Evolutionary conservation across 768 basidiomycete genomes (phyloP).

Genomic region (Suillus discolor): DNA sequence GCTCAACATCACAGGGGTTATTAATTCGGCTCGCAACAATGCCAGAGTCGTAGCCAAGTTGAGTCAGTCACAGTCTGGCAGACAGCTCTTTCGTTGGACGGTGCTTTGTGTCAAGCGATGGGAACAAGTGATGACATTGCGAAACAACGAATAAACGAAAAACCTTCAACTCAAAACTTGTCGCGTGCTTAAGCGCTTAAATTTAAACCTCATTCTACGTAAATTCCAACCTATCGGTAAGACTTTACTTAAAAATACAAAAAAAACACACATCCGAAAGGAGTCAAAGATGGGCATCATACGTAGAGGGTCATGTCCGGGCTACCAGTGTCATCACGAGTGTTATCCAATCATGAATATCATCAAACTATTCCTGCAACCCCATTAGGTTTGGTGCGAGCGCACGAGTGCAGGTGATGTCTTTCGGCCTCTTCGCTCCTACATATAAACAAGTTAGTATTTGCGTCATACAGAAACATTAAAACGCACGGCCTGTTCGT

Average conservation of each 20-base stretch:
- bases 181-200: no score
- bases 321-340: background rate
- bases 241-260: background rate
- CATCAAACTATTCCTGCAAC: slow-evolving; percentile 9
- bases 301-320: background rate
- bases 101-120: background rate
- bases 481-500: slow-evolving; percentile 46
- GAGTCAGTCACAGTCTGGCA: no score
- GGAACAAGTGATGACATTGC: background rate
- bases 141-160: background rate
- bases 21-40: background rate
- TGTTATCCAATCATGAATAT: background rate
- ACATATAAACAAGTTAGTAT: background rate
- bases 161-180: background rate
- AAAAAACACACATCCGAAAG: background rate
- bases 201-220: background rate
- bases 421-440: slow-evolving; percentile 12
- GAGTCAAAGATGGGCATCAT: background rate
- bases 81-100: background rate
- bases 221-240: background rate
- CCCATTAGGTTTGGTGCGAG: slow-evolving; percentile 6
- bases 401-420: slow-evolving; percentile 8
- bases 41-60: no score
- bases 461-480: background rate
- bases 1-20: background rate